These are phyloP conservation scores for Coccomyxa sp. DNA, from an alignment of 139 green algal species.

Conservation along the genomic window DNA sequence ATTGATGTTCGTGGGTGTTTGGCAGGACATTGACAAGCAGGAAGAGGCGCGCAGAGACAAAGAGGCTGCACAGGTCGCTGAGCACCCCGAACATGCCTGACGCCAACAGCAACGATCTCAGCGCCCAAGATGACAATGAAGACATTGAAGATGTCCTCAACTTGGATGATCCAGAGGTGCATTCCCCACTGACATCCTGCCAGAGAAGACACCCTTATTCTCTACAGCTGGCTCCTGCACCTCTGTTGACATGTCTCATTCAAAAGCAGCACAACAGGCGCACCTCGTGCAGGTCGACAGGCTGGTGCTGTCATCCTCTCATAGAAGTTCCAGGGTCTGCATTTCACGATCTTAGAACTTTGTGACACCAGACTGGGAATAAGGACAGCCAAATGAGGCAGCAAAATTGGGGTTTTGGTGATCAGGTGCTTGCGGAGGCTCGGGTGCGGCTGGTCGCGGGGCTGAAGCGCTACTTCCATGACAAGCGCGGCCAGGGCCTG, in stretches of 20 bases:
- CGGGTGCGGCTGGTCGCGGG: slow-evolving; percentile 40
- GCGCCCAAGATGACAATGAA: neutral
- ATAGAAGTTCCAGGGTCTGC: too few relatives aligned
- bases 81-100: neutral
- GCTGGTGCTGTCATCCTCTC: too few relatives aligned
- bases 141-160: neutral
- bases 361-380: too few relatives aligned
- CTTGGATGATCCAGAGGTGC: neutral
- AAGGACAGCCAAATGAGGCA: too few relatives aligned
- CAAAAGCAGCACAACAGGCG: too few relatives aligned
- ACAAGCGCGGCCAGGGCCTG: slow-evolving; percentile 58
- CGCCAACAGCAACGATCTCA: neutral
- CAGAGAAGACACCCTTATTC: too few relatives aligned
- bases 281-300: too few relatives aligned
- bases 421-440: slow-evolving; percentile 21
- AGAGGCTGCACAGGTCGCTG: neutral
- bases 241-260: too few relatives aligned
- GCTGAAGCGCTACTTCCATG: slow-evolving; percentile 70
- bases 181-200: neutral
- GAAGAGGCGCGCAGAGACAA: neutral
- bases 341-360: too few relatives aligned
- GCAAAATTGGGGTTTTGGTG: too few relatives aligned
- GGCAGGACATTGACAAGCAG: neutral
- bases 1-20: neutral
- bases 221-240: too few relatives aligned